These are phyloP conservation scores for Gossypium turneri DNA, from an alignment of 345 rosid genomes.

Conservation along the genomic window DNA sequence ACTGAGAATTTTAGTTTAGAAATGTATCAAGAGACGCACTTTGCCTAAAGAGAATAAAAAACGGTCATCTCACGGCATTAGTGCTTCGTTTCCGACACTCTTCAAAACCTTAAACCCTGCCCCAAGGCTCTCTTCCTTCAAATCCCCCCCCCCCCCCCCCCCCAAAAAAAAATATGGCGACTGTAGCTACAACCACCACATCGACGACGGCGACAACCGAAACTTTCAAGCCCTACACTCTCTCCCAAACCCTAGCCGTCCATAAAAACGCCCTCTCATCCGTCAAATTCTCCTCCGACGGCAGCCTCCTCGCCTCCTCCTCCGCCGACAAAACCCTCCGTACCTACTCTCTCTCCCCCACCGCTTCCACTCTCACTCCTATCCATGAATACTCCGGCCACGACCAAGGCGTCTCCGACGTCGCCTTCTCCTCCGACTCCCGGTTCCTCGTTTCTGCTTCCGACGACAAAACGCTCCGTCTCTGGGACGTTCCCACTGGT, in stretches of 20 bases:
- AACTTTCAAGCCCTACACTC: constrained; percentile 61
- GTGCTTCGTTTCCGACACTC: not conserved
- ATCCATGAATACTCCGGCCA: constrained; percentile 65
- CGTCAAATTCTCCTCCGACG: constrained; percentile 85
- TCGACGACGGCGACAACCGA: constrained; percentile 2
- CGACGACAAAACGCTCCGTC: constrained; percentile 87
- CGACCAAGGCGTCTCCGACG: constrained; percentile 73
- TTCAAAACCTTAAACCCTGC: not conserved
- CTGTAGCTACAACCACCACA: constrained; percentile 13
- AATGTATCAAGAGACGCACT: no score
- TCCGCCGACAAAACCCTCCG: constrained; percentile 82
- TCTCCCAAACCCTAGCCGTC: constrained; percentile 66
- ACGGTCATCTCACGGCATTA: not conserved
- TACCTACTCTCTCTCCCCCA: constrained; percentile 52
- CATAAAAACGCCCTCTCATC: constrained; percentile 73
- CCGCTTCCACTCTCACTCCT: constrained; percentile 36
- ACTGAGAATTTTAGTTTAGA: no score
- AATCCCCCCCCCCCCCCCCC: not conserved
- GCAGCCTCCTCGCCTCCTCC: constrained; percentile 78
- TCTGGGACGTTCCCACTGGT: constrained; percentile 83
- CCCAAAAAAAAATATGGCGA: not conserved
- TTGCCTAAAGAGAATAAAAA: no score
- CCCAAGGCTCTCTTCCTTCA: not conserved
- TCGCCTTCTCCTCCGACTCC: constrained; percentile 86
- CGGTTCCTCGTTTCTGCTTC: constrained; percentile 86